These are phyloP conservation scores for Ustilago xerochloae DNA, from an alignment of 1,284 basidiomycete genomes.

Conservation along the genomic window DNA sequence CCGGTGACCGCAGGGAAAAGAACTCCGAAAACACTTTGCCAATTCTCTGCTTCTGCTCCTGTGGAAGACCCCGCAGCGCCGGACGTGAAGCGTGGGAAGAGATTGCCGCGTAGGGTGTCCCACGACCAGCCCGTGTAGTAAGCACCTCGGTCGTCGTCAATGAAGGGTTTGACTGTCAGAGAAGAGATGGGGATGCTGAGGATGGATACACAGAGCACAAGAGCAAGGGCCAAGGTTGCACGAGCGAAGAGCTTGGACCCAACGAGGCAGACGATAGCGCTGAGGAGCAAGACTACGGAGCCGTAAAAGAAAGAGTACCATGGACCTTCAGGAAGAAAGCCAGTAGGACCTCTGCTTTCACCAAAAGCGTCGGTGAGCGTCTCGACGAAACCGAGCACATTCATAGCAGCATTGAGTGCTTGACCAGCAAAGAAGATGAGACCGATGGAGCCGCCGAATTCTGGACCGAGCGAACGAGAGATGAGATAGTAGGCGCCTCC, in stretches of 20 bases:
- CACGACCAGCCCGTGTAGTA: conserved; percentile 66
- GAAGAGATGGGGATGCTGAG: conserved; percentile 63
- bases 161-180: conserved; percentile 58
- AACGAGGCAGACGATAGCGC: conserved; percentile 63
- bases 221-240: conserved; percentile 61
- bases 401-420: conserved; percentile 66
- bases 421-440: conserved; percentile 67
- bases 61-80: conserved; percentile 64
- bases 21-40: conserved; percentile 66
- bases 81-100: conserved; percentile 64
- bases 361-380: conserved; percentile 64
- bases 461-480: conserved; percentile 66
- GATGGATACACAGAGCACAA: conserved; percentile 60
- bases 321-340: conserved; percentile 63
- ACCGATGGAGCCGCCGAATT: conserved; percentile 67
- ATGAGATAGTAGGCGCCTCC: conserved; percentile 68
- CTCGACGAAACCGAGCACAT: conserved; percentile 67
- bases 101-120: conserved; percentile 57
- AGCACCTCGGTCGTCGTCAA: conserved; percentile 59
- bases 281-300: conserved; percentile 57
- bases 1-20: conserved; percentile 67
- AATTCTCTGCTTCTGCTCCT: conserved; percentile 49
- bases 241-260: conserved; percentile 64
- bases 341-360: conserved; percentile 40
- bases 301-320: conserved; percentile 66